Base-by-base conservation (phyloP, 2,329 filamentous ascomycete species). In the Penicillium sp. region DNA sequence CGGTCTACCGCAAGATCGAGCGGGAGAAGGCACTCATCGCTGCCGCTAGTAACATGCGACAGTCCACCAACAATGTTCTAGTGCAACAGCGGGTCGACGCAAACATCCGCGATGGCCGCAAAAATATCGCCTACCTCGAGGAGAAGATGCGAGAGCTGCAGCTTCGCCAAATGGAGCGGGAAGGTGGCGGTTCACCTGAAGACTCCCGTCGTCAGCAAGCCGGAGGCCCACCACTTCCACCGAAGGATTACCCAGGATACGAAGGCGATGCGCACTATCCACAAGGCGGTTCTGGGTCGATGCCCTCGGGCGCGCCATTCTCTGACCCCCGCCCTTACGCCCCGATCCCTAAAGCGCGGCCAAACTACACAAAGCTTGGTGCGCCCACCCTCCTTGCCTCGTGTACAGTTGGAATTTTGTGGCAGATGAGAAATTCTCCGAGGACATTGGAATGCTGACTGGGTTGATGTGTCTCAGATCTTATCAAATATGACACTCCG, bases 401-500 rank as follows among this genome's bases (percentile, higher is more conserved):
- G 15, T 25, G 37, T 12, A 15, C 8, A 22, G 39, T 12, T 39
- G 50, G 15, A 41, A n/a, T 28, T 22, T 22, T 20, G 14, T 12
- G 22, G 34, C 17, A 17, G 2, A 6, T 14, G 48, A 50, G 11
- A 57, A 57, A 60, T 56, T 38, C 55, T 34, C 14, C 37, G 39
- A 35, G 7, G 43, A 47, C 25, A 51, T 55, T 60, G 61, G 65
- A 64, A 65, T 61, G 63, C 69, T 71, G 49, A 71, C 56, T 22
- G 49, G 28, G 35, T 55, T 25, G 17, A 15, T 22, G n/a, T 61
- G 37, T 65, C 48, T 55, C 67, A 97, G 95, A 99, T 79, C 83
- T 99, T 64, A 97, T 99, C 81, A 98, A 98, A 86, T 96, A 96
- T 79, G 95, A 99, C 75, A 97, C 93, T 35, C 90, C 91, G 17